phyloP scores from a whole-genome alignment of 345 rosid species.

The Pistacia integerrima region DNA sequence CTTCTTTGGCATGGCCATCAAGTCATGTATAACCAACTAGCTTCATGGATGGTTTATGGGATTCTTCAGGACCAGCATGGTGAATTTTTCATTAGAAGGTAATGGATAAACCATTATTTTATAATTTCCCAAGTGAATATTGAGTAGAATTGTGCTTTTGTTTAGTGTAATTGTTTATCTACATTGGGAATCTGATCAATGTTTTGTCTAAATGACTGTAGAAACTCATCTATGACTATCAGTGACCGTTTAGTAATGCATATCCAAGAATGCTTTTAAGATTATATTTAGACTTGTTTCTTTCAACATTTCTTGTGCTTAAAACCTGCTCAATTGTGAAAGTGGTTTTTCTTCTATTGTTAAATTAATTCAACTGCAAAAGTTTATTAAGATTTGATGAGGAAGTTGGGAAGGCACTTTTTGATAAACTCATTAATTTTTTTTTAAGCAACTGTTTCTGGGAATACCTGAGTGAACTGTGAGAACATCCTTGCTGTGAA shows the following conservation, averaged over 20 bases:
- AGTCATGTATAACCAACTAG: constrained; percentile 92
- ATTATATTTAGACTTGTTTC: not conserved
- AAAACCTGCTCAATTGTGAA: not conserved
- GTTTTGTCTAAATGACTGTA: not conserved
- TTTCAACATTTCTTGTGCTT: not conserved
- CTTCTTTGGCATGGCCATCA: constrained; percentile 99
- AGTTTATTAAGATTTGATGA: not conserved
- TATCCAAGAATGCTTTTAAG: constrained; percentile 6
- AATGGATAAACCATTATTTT: constrained; percentile 5
- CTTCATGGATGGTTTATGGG: constrained; percentile 96
- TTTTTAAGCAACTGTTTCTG: not conserved
- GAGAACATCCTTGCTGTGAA: not conserved
- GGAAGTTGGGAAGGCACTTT: not conserved
- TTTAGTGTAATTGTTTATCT: not conserved
- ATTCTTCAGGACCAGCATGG: constrained; percentile 94
- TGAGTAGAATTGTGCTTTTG: not conserved
- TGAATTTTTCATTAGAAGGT: constrained; percentile 91
- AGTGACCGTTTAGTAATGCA: not conserved
- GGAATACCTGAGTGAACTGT: not conserved
- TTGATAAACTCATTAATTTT: not conserved
- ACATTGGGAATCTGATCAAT: not conserved
- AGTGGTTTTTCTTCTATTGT: not conserved
- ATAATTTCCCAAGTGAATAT: not conserved
- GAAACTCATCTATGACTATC: not conserved
- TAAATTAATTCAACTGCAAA: not conserved